phyloP scores from a whole-genome alignment of 768 basidiomycete species.

The Kwoniella newhampshirensis region DNA sequence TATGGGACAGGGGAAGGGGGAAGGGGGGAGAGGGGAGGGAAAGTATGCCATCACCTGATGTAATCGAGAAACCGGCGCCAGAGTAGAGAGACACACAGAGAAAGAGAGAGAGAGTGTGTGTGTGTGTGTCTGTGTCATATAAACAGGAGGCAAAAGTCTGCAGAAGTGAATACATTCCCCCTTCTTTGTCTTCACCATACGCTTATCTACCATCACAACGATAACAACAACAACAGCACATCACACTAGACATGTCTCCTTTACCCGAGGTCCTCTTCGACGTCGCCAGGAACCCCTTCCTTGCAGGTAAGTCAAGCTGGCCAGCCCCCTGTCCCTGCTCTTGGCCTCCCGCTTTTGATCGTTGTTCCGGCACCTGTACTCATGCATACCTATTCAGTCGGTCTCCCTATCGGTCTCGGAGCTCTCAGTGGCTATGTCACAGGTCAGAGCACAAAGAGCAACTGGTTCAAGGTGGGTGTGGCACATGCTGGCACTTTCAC shows the following conservation, averaged over 20 bases:
- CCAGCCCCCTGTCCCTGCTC: not conserved
- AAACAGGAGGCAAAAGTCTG: no score
- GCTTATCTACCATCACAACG: not conserved
- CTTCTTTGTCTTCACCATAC: no score
- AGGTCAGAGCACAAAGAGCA: constrained; percentile 57
- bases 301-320: constrained; percentile 52
- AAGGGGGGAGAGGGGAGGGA: no score
- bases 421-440: constrained; percentile 60
- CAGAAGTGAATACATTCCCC: no score
- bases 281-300: constrained; percentile 61
- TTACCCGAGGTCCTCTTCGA: constrained; percentile 61
- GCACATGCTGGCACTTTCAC: not conserved
- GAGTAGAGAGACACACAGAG: no score
- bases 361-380: constrained; percentile 8
- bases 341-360: not conserved
- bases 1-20: no score
- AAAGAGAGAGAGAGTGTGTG: no score
- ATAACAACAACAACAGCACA: not conserved
- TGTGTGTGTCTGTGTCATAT: no score
- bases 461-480: constrained; percentile 63
- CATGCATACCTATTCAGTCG: constrained; percentile 50
- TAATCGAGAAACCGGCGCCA: no score
- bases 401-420: constrained; percentile 63
- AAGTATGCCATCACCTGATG: no score
- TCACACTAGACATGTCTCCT: constrained; percentile 48